Evolutionary conservation across 2,329 filamentous ascomycete species (phyloP).

Genomic region (Periconia macrospinosa): DNA sequence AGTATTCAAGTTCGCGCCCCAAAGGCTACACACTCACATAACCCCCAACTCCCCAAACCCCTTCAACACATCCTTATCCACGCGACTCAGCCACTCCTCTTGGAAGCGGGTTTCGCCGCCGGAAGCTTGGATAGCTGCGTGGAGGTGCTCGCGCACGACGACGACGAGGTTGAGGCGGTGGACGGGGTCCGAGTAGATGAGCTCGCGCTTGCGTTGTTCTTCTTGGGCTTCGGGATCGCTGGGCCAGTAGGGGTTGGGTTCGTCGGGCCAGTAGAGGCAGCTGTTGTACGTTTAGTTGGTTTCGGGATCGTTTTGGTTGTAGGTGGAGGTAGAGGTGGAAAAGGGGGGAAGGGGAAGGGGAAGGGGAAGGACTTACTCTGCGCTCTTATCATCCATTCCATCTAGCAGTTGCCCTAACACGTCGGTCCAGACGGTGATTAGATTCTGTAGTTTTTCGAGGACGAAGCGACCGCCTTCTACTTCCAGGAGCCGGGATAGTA

Average conservation of each 20-base stretch:
- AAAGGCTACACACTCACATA: no score
- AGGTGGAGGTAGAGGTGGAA: neutral
- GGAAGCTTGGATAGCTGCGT: slow-evolving; percentile 58
- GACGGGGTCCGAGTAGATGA: slow-evolving; percentile 65
- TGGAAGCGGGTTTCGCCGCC: slow-evolving; percentile 70
- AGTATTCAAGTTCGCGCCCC: no score
- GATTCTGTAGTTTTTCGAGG: slow-evolving; percentile 67
- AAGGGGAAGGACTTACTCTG: slow-evolving; percentile 31
- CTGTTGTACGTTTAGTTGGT: slow-evolving; percentile 23
- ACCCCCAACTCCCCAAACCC: slow-evolving; percentile 56
- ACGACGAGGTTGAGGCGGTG: slow-evolving; percentile 65
- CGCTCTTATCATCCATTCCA: slow-evolving; percentile 52
- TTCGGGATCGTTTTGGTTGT: neutral
- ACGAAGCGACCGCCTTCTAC: slow-evolving; percentile 59
- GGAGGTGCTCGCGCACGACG: slow-evolving; percentile 66
- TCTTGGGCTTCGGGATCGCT: slow-evolving; percentile 47
- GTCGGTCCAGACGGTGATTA: slow-evolving; percentile 75
- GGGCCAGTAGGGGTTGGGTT: slow-evolving; percentile 25
- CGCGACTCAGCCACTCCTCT: slow-evolving; percentile 70
- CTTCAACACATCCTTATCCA: slow-evolving; percentile 71
- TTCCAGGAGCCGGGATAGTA: slow-evolving; percentile 71
- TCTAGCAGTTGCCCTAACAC: slow-evolving; percentile 68
- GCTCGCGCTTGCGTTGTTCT: slow-evolving; percentile 50
- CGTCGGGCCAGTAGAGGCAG: slow-evolving; percentile 45
- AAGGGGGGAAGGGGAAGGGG: no score